Percentiles rank a stretch among this genome's conserved stretches.
These are phyloP conservation scores for Daldinia sp. DNA, from an alignment of 2,329 filamentous ascomycete genomes.

Conservation along the genomic window DNA sequence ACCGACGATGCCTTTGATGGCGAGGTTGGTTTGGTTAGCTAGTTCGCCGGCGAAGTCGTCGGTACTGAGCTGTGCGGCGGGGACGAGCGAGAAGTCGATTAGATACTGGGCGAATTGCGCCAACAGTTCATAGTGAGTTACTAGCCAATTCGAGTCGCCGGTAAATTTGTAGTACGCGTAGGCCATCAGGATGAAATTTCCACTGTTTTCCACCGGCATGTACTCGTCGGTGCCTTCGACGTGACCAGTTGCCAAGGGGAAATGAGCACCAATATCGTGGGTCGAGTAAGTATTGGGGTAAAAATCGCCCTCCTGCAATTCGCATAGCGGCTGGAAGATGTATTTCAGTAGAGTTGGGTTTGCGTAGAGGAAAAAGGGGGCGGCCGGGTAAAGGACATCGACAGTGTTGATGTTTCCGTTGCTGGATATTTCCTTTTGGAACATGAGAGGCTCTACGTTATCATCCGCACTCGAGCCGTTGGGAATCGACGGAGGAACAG, in stretches of 20 bases:
- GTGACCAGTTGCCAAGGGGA: constrained; percentile 77
- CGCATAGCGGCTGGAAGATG: constrained; percentile 77
- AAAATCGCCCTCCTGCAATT: constrained; percentile 79
- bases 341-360: constrained; percentile 81
- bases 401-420: constrained; percentile 84
- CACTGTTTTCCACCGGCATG: constrained; percentile 77
- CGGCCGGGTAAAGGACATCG: constrained; percentile 84
- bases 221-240: constrained; percentile 72
- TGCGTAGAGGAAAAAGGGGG: constrained; percentile 85
- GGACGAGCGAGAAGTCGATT: constrained; percentile 72
- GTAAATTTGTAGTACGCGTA: constrained; percentile 46
- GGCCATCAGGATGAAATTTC: constrained; percentile 79
- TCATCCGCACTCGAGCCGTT: neutral
- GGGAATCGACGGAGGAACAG: constrained; percentile 62
- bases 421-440: constrained; percentile 85
- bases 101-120: constrained; percentile 76
- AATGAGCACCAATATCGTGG: constrained; percentile 75
- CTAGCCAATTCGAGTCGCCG: constrained; percentile 46
- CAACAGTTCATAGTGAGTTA: constrained; percentile 67
- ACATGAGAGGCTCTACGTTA: constrained; percentile 71
- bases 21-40: constrained; percentile 76
- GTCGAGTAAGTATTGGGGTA: constrained; percentile 82
- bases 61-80: constrained; percentile 74
- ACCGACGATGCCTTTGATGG: constrained; percentile 80
- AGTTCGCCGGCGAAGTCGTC: constrained; percentile 79